Evolutionary conservation across 208 protist species (phyloP), one percentile per base, ranked within the genome.

Genomic region (Trypanosoma platydactyli): DNA sequence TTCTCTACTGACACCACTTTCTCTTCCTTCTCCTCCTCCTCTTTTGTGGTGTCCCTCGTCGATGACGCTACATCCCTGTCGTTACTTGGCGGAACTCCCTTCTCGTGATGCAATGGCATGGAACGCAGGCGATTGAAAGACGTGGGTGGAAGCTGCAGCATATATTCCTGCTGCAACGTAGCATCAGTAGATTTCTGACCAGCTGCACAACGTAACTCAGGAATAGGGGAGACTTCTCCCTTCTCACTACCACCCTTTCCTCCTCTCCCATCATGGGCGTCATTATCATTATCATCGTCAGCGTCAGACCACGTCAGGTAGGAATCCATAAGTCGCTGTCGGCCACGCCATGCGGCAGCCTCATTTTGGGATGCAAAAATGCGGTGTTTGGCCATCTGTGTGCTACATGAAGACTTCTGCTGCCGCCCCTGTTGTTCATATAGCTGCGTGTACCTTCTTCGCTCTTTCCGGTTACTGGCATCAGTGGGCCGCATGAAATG

Each of bases 401-500:
- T 15, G 12, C 24, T 4, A 33, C 9, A 0, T 3, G 45, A 45
- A 12, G 27, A 29, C 24, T 50, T 3, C 51, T 44, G 79, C 64
- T 30, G 75, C 68, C 33, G 80, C 64, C 24, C 41, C 40, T 46
- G 24, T 29, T 57, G 42, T 13, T 22, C 27, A 13, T 33, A 6
- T 13, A 46, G 13, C 15, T 18, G 16, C 18, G 22, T 38, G 25
- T 63, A 49, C 38, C 61, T 73, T 40, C 53, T 42, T 59, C 57
- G 33, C 27, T 69, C 63, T 27, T 76, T 70, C 42, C 70, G 20
- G 27, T 69, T 65, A 24, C 64, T 76, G 5, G 70, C 63, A 48
- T 68, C 70, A 27, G 64, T 70, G 16, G 70, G 64, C 20, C 57
- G 62, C 48, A 81, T 68, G 52, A 81, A 72, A 16, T 57, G 38